Base-by-base conservation (phyloP, 768 basidiomycete genomes). In the Kwoniella newhampshirensis region DNA sequence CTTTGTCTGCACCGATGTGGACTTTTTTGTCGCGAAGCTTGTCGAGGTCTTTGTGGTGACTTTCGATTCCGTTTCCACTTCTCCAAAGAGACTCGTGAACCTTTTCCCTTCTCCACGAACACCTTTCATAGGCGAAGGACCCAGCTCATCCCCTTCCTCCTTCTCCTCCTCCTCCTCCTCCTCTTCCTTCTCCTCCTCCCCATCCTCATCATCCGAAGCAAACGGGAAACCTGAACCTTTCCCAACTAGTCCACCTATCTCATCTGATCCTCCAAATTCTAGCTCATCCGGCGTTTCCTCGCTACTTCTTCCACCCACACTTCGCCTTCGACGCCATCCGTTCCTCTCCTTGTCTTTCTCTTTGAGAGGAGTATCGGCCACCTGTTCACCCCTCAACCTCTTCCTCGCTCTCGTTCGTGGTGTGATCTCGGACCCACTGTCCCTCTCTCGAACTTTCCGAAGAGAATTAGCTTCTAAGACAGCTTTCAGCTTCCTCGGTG, bases 301-400 rank as follows among this genome's bases (percentile, higher is more conserved):
- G 35, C 36, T 35, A 15, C 42, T 12, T 11, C 39, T 30, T 6
- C 41, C 42, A 20, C 35, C 28, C 18, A 36, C 36, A n/a, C 18
- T 25, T 42, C n/a, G 48, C 32, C 37, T 44, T 43, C 50, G 51
- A 36, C 46, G 35, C 27, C 63, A 15, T 51, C 54, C 30, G 52
- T 25, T 37, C 13, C 25, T 20, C 56, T 35, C 45, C 61, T 51
- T 28, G 51, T 40, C 9, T 21, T 52, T 54, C 9, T 65, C 60
- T 41, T 73, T 73, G 2, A 61, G 36, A 25, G 71, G 71, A 4
- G 71, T 73, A 55, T 70, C 71, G 21, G 63, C 70, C 37, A 73
- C 63, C 18, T 42, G 28, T 39, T 73, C 71, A 8, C 71, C 71
- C 27, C 55, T 56, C 17, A 71, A 50, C 25, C 71, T 50, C 44